phyloP scores from a whole-genome alignment of 306 rosid genomes.

The Malus orientalis region DNA sequence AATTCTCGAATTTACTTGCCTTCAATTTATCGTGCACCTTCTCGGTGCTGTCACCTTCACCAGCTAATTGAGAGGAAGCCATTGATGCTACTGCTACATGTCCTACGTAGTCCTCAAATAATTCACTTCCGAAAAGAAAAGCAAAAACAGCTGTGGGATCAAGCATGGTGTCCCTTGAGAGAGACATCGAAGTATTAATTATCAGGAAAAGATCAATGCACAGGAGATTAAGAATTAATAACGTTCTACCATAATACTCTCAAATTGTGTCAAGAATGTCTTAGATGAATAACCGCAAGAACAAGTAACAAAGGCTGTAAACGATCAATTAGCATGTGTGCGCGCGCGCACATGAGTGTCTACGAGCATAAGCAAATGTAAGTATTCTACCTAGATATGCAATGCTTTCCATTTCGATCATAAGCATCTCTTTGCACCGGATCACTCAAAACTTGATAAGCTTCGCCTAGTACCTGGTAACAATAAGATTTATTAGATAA shows the following conservation, averaged over 20 bases:
- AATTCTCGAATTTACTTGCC: constrained; percentile 46
- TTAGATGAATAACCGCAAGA: background rate
- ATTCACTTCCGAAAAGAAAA: constrained; percentile 81
- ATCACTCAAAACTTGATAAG: constrained; percentile 86
- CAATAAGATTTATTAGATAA: background rate
- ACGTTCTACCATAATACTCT: too few relatives aligned
- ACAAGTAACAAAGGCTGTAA: background rate
- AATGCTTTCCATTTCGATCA: constrained; percentile 71
- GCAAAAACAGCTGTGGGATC: constrained; percentile 88
- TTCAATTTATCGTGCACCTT: constrained; percentile 67
- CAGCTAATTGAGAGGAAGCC: constrained; percentile 70
- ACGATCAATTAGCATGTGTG: background rate
- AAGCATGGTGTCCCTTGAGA: constrained; percentile 76
- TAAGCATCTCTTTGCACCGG: constrained; percentile 67
- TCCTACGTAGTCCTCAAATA: constrained; percentile 87
- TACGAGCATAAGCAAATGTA: background rate
- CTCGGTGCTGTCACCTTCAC: constrained; percentile 55
- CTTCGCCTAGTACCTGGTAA: constrained; percentile 72
- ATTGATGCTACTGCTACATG: constrained; percentile 88
- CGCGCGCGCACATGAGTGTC: background rate
- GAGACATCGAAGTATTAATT: constrained; percentile 3
- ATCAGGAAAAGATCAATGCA: background rate
- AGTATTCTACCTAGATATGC: constrained; percentile 49
- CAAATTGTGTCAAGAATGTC: background rate
- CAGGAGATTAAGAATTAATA: background rate